These are phyloP conservation scores for Venturia pyrina DNA, from an alignment of 2,329 filamentous ascomycete species.

Conservation along the genomic window DNA sequence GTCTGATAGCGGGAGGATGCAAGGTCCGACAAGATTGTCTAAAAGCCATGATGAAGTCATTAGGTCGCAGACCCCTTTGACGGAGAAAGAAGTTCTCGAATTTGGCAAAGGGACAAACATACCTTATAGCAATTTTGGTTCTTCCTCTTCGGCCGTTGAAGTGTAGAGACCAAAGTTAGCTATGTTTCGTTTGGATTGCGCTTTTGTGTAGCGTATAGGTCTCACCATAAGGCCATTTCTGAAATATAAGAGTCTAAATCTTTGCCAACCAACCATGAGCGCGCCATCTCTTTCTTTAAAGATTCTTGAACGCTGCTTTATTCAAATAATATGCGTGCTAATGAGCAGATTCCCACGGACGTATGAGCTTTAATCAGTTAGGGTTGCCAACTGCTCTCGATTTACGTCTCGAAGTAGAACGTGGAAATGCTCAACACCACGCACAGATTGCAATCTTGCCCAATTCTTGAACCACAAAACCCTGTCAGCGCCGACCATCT, in stretches of 20 bases:
- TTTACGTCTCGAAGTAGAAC: slow-evolving; percentile 38
- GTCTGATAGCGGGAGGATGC: not conserved
- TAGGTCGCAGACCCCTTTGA: not conserved
- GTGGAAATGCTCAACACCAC: slow-evolving; percentile 48
- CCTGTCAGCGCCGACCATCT: slow-evolving; percentile 31
- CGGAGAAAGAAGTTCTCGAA: too few relatives aligned
- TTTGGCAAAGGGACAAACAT: not conserved
- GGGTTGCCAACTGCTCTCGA: not conserved
- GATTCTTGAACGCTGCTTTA: not conserved
- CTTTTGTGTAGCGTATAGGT: not conserved
- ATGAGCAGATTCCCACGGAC: not conserved
- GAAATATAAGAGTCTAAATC: not conserved
- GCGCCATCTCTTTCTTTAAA: not conserved
- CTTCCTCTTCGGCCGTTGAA: not conserved
- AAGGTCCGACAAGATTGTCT: not conserved
- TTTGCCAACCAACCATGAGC: not conserved
- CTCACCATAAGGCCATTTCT: not conserved
- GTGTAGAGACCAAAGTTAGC: not conserved
- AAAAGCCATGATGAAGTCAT: not conserved
- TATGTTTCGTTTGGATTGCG: not conserved
- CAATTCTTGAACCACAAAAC: slow-evolving; percentile 59
- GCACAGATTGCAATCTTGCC: slow-evolving; percentile 49
- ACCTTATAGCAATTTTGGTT: not conserved
- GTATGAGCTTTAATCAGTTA: not conserved
- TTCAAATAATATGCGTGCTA: not conserved